Base-by-base conservation (phyloP, 441 rosid genomes). In the Erysimum cheiri region DNA sequence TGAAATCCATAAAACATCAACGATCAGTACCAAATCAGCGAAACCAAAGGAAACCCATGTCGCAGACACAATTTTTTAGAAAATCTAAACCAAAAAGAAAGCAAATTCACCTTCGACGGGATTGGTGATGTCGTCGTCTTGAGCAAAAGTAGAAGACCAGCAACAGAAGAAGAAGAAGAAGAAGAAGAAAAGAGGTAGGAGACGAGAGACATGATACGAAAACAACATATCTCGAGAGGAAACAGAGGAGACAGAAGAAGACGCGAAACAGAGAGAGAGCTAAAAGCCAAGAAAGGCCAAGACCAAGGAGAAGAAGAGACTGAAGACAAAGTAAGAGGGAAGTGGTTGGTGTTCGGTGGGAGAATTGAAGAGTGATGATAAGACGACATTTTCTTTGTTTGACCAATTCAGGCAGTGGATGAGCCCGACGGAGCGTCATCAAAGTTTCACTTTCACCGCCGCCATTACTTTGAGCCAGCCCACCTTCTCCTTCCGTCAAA, bases 81-180 rank as follows among this genome's bases (percentile, higher is more conserved):
- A 43, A 14, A 31, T 15, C 17, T 46, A 36, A 33, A 12, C n/a
- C 40, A 53, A 57, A 36, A 2, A 5, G 3, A 28, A 57, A 57
- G 32, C 32, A 3, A 2, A 53, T 7, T 19, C n/a, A n/a, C 97
- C 96, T 91, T 93, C 96, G 1, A 22, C 70, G 39, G 90, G 97
- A 64, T 80, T 73, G 19, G 97, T 93, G 62, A 86, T 75, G 48
- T 8, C 28, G 64, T 72, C 33, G 64, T 72, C 33, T 66, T 84
- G 83, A 52, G 92, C 90, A 64, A 70, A 78, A 68, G 75, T 47
- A 50, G 85, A 71, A 73, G 83, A 84, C 50, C 71, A 84, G 53
- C 66, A 85, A 53, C 64, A 13, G 80, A 66, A 11, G 65, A 72
- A 49, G 67, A 59, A 15, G 31, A 64, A 4, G 22, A 60, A 31